Evolutionary conservation across 2,329 filamentous ascomycete species (phyloP).

Genomic region (Fusarium veterinarium): DNA sequence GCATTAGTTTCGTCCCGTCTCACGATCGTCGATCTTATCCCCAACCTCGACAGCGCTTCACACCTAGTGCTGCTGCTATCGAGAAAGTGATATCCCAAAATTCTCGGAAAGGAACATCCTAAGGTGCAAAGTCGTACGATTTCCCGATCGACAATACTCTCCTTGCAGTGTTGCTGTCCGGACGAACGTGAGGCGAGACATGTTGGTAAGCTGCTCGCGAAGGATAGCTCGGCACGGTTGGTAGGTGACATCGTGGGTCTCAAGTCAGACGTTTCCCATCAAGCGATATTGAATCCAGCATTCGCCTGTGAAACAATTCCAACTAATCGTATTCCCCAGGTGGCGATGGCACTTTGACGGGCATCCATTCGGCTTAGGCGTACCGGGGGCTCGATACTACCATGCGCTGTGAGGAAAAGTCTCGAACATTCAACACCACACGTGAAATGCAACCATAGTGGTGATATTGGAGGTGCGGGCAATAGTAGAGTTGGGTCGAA

Average conservation of each 20-base stretch:
- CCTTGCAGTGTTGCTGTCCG: neutral
- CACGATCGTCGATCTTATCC: neutral
- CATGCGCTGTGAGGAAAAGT: neutral
- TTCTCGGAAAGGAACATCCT: neutral
- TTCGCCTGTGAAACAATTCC: neutral
- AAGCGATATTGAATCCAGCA: conserved; percentile 3
- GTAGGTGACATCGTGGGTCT: conserved; percentile 15
- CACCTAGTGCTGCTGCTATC: neutral
- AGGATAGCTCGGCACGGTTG: conserved; percentile 3
- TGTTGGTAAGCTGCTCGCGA: neutral
- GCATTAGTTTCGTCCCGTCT: conserved; percentile 8
- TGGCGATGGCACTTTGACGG: conserved; percentile 2
- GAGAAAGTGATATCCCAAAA: neutral
- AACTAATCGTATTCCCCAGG: conserved; percentile 13
- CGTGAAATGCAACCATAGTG: neutral
- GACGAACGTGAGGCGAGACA: neutral
- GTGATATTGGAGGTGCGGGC: neutral
- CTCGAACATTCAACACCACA: neutral
- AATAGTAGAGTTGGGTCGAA: neutral
- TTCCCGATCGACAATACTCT: neutral
- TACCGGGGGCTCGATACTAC: neutral
- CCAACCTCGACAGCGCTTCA: neutral
- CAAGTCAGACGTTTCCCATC: neutral
- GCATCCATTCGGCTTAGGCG: neutral
- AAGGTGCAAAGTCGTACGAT: neutral